These are phyloP conservation scores for Cyberlindnera euphorbiiphila DNA, from an alignment of 805 yeast species.

Conservation along the genomic window DNA sequence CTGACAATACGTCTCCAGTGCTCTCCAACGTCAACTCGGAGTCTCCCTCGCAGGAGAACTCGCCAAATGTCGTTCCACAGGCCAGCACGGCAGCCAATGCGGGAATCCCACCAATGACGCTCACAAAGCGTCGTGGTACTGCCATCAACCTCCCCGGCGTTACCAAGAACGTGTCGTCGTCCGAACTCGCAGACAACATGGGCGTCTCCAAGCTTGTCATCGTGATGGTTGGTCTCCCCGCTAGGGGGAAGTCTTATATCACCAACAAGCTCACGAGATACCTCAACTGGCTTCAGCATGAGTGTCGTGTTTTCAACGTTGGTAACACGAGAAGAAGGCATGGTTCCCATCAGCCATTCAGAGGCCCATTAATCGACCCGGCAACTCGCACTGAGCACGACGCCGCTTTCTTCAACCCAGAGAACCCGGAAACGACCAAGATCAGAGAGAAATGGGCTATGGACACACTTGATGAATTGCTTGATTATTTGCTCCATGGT, in stretches of 20 bases:
- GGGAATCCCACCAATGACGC: slow-evolving; percentile 24
- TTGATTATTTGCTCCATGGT: slow-evolving; percentile 75
- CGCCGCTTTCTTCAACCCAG: slow-evolving; percentile 85
- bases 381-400: slow-evolving; percentile 44
- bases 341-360: slow-evolving; percentile 50
- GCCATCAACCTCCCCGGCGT: slow-evolving; percentile 92
- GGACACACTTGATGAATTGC: slow-evolving; percentile 81
- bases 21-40: slow-evolving; percentile 27
- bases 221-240: slow-evolving; percentile 96
- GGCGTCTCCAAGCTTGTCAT: slow-evolving; percentile 82
- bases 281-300: slow-evolving; percentile 91
- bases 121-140: slow-evolving; percentile 57
- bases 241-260: slow-evolving; percentile 90
- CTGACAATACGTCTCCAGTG: slow-evolving; percentile 52
- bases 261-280: slow-evolving; percentile 89
- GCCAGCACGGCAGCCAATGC: not conserved
- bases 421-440: slow-evolving; percentile 56
- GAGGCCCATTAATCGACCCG: slow-evolving; percentile 52
- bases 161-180: slow-evolving; percentile 66
- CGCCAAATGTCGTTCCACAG: slow-evolving; percentile 24
- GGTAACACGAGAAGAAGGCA: slow-evolving; percentile 90
- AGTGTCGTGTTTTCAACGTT: slow-evolving; percentile 86
- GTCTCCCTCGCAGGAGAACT: slow-evolving; percentile 29
- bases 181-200: slow-evolving; percentile 38
- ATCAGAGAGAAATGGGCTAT: slow-evolving; percentile 94